A percentile compares a stretch with the other conserved stretches of the same genome.
Evolutionary conservation across 352 stramenopile genomes (phyloP).

Genomic region (Sclerospora graminicola): DNA sequence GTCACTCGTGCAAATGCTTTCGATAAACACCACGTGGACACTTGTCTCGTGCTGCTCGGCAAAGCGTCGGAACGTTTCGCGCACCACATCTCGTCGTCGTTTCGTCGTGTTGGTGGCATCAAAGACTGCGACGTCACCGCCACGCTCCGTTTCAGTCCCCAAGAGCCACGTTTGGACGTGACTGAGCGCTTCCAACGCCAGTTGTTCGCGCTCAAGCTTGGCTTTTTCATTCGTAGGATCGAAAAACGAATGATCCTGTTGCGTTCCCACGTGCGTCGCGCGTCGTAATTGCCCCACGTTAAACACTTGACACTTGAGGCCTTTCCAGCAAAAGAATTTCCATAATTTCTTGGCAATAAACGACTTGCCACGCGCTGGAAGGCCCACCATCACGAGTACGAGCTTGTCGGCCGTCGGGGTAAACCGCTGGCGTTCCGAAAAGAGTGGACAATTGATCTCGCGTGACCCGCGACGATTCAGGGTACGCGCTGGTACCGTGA

Average conservation of each 20-base stretch:
- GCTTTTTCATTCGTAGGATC: conserved; percentile 83
- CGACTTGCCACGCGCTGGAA: conserved; percentile 92
- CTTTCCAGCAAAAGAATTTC: conserved; percentile 78
- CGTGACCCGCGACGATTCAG: conserved; percentile 18
- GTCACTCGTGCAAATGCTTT: conserved; percentile 90
- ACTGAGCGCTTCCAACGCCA: conserved; percentile 71
- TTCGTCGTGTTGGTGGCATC: conserved; percentile 88
- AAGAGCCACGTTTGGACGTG: conserved; percentile 60
- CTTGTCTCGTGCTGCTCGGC: conserved; percentile 50
- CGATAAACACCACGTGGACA: conserved; percentile 88
- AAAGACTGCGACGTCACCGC: conserved; percentile 83
- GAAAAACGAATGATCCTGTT: conserved; percentile 88
- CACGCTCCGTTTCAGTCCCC: conserved; percentile 14
- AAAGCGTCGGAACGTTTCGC: conserved; percentile 55
- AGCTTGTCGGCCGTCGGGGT: conserved; percentile 88
- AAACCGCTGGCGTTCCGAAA: conserved; percentile 68
- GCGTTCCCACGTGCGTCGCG: conserved; percentile 46
- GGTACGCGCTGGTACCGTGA: conserved; percentile 15
- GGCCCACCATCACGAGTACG: conserved; percentile 92
- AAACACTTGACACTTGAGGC: conserved; percentile 82
- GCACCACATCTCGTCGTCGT: conserved; percentile 31
- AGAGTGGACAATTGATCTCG: conserved; percentile 25
- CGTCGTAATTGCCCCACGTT: conserved; percentile 92
- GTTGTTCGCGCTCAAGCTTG: conserved; percentile 55
- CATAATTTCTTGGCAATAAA: conserved; percentile 91